Evolutionary conservation across 495 filamentous ascomycete species (phyloP), one percentile per base, ranked within the genome.

Genomic region (Rusavskia elegans): DNA sequence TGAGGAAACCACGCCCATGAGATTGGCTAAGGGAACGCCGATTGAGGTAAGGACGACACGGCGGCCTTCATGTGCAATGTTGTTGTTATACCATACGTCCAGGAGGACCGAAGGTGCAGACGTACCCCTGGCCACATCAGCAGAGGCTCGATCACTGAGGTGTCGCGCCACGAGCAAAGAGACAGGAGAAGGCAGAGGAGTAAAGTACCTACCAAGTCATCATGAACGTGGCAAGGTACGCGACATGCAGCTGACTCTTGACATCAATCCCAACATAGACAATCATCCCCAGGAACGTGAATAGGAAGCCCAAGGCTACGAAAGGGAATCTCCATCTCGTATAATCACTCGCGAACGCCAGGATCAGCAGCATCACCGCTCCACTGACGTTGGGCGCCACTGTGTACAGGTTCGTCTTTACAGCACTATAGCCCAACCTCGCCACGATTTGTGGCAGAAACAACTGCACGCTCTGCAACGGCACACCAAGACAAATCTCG

Each of bases 171-270:
- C 37, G 8, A 39, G 37, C 3, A 9, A 39, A 17, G 8, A 39
- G 2, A 2, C 7, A 17, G 8, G 17, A 7, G 17, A 17, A 7
- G 37, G 7, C 75, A n/a, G 71, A 27, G 2, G 25, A 27, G 25
- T 27, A 1, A 27, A 6, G 25, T 27, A 27, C 25, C 4, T 27
- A 77, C 83, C 84, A 88, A 16, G 78, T 82, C 83, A 89, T 87
- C 82, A 88, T 86, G 62, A 88, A 89, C 20, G 72, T 77, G 11
- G 83, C 82, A 51, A 84, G 88, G 53, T 89, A 89, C 3, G 83
- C 84, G 2, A 87, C 70, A 29, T 77, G 71, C 11, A 80, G 64
- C 35, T 81, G 63, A 1, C 61, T 53, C 52, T 75, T 54, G 16
- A 84, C 80, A 58, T 87, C 76, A 52, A 87, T 83, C 32, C 76